phyloP scores from a whole-genome alignment of 2,329 filamentous ascomycete species.

The Aspergillus sp. region DNA sequence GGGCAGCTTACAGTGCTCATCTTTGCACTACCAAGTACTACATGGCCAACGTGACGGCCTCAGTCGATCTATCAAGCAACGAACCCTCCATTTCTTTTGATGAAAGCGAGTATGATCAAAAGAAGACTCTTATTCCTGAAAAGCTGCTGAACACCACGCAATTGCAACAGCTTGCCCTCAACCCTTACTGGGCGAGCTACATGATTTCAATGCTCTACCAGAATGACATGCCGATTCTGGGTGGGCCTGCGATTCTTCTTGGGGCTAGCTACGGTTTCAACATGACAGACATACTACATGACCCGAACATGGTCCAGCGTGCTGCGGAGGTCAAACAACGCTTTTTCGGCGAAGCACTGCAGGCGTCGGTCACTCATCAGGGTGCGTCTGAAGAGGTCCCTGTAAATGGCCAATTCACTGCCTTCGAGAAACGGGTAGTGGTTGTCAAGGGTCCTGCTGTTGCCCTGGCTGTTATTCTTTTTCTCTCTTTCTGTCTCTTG shows the following conservation, averaged over 20 bases:
- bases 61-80: background rate
- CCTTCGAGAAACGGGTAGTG: background rate
- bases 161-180: background rate
- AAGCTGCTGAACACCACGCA: background rate
- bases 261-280: background rate
- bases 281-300: background rate
- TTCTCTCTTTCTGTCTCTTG: background rate
- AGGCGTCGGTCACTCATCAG: background rate
- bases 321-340: background rate
- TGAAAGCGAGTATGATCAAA: background rate
- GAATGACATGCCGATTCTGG: background rate
- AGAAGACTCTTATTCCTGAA: background rate
- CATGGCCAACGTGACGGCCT: conserved; percentile 1
- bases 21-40: background rate
- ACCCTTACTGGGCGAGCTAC: background rate
- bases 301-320: background rate
- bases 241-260: background rate
- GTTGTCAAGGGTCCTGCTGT: background rate
- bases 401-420: background rate
- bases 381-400: background rate
- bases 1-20: background rate
- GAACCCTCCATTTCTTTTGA: background rate
- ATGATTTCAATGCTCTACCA: background rate
- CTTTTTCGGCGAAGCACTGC: background rate
- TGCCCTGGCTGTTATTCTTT: background rate